Base-by-base conservation (phyloP, 225 moss, liverwort and hornwort species). In the Polytrichum formosum region DNA sequence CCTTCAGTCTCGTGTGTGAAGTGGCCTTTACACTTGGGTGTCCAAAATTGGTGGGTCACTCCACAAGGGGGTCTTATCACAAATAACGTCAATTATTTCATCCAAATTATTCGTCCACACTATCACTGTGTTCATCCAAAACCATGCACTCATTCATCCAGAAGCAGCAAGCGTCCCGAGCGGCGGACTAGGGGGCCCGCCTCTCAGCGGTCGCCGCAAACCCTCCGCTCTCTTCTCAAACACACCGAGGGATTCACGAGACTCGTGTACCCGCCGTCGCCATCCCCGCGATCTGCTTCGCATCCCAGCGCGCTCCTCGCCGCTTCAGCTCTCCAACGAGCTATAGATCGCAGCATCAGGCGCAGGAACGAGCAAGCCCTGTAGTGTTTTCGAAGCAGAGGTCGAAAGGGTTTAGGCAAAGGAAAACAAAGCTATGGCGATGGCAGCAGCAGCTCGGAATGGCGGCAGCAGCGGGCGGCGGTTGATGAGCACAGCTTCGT, bases 401-500 rank as follows among this genome's bases (percentile, higher is more conserved):
- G 46, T 46, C 16, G 13, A 4, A 4, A 46, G 13, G 16, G 13
- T 46, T 46, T 46, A 13, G 16, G 4, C 46, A 46, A 46, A 16
- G 13, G 13, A 16, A 46, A 46, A 46, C 4, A 4, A 13, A 13
- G 46, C 10, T 4, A 46, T 46, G 46, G 62, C 64, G 63, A 84
- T 84, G 84, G 84, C 75, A 30, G 58, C 21, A 58, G 46, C 46
- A 46, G 46, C 16, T 46, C 46, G 46, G 46, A 46, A 46, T 46
- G 72, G 72, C 70, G 19, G 82, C 70, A 72, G 77, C 68, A 79
- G 88, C 18, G 58, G 21, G 21, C 76, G 70, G 75, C 75, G 88
- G 53, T 79, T 79, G 79, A 84, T 88, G 84, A 80, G 84, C 28
- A 73, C 82, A 13, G 80, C 82, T 54, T 69, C 68, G n/a, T 85